Percentiles rank a stretch among this genome's conserved stretches.
These are phyloP conservation scores for Collybia sp. DNA, from an alignment of 768 basidiomycete genomes.

Conservation along the genomic window DNA sequence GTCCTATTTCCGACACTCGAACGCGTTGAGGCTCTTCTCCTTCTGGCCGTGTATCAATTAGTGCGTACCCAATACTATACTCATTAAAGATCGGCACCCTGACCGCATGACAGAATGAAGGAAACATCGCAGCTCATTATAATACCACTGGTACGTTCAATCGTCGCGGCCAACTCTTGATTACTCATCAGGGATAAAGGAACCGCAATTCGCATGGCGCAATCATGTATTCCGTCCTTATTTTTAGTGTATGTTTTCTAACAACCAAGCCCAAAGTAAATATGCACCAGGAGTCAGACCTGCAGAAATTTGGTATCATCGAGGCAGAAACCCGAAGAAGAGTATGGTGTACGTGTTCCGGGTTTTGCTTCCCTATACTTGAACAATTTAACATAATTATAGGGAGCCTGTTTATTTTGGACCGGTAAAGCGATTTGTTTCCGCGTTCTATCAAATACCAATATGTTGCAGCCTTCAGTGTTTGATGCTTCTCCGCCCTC, in stretches of 20 bases:
- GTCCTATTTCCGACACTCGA: slow-evolving; percentile 7
- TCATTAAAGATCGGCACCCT: not conserved
- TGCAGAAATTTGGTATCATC: slow-evolving; percentile 1
- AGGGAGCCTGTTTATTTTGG: slow-evolving; percentile 13
- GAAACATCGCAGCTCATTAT: slow-evolving; percentile 6
- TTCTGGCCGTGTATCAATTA: slow-evolving; percentile 9
- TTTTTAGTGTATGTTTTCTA: not conserved
- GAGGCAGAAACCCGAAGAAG: slow-evolving; percentile 4
- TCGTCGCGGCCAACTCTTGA: not conserved
- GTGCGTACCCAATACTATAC: slow-evolving; percentile 1
- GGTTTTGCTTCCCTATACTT: too few species aligned
- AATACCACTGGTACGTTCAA: slow-evolving; percentile 5
- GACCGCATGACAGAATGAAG: slow-evolving; percentile 8
- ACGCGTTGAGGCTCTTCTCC: slow-evolving; percentile 8
- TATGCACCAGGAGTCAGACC: slow-evolving; percentile 1
- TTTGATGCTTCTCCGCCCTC: slow-evolving; percentile 9
- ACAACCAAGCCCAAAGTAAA: not conserved
- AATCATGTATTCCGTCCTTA: slow-evolving; percentile 6
- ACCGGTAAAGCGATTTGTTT: slow-evolving; percentile 4
- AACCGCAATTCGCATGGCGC: slow-evolving; percentile 13
- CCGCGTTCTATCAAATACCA: not conserved
- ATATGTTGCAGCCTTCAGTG: slow-evolving; percentile 5
- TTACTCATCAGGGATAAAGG: not conserved
- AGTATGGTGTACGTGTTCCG: slow-evolving; percentile 7
- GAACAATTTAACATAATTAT: not conserved